phyloP scores from a whole-genome alignment of 139 green algal genomes.

The Tetradesmus lagerheimii region DNA sequence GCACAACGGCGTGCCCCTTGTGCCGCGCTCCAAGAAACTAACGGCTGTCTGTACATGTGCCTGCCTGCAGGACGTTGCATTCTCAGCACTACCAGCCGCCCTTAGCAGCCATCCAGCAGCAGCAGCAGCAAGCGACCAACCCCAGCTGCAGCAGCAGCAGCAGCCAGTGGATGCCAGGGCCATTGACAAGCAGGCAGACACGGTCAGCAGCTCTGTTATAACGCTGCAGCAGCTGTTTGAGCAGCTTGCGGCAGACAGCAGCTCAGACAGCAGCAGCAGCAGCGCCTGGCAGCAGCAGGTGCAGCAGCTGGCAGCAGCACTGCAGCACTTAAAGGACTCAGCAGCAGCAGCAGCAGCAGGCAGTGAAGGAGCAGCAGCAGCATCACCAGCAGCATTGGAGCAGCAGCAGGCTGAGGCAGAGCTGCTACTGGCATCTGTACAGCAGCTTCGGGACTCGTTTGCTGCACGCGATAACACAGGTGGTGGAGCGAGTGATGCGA shows the following conservation, averaged over 20 bases:
- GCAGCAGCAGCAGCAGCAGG: neutral
- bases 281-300: constrained; percentile 28
- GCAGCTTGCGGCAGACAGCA: neutral
- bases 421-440: neutral
- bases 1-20: too few species aligned
- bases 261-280: neutral
- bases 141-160: constrained; percentile 1
- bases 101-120: constrained; percentile 21
- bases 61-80: constrained; percentile 20
- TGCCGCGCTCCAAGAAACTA: too few species aligned
- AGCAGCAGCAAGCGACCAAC: neutral
- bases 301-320: neutral
- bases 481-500: neutral
- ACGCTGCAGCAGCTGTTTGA: constrained; percentile 1
- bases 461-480: neutral
- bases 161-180: neutral
- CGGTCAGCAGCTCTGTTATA: neutral
- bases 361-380: neutral
- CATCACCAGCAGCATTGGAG: neutral
- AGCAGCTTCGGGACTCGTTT: neutral
- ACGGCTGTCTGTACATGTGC: neutral
- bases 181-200: constrained; percentile 12
- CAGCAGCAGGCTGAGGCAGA: neutral
- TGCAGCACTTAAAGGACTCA: too few species aligned
- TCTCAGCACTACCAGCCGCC: constrained; percentile 7